Evolutionary conservation across 352 stramenopile genomes (phyloP), one percentile per base, ranked within the genome.

Genomic region (Phytopythium helicoides): DNA sequence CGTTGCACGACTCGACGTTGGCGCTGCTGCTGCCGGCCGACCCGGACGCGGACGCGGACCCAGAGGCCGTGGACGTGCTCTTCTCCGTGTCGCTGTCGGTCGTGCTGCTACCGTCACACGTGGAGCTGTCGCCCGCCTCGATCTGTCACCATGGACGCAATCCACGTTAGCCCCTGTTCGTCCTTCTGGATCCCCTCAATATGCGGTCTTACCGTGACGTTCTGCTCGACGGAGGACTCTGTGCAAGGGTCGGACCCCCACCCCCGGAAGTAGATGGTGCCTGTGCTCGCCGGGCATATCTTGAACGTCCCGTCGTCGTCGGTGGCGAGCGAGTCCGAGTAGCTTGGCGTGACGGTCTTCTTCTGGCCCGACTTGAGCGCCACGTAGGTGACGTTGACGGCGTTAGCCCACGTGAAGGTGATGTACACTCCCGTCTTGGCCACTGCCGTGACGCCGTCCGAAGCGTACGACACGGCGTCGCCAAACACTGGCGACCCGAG

Each of bases 331-430:
- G 64, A 55, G 57, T 72, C 66, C 15, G 60, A 64, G 3, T 83
- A 39, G 15, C 63, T 76, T 1, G 71, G 70, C 14, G 75, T 86
- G n/a, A 66, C 56, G 1, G 66, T 84, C 63, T 88, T 87, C 65
- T 84, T 87, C 61, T 90, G 80, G 14, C 74, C 74, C 14, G 55
- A 51, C 31, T 80, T 79, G 52, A 88, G 63, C 35, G 66, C 59
- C 26, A 86, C 56, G 62, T 77, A 90, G 18, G 80, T 90, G n/a
- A 90, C 80, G 53, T 85, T 82, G 31, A 41, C 45, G 21, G 78
- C 54, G 26, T 56, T 53, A 38, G 51, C 56, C 72, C 74, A 90
- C 8, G 73, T 61, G 22, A 90, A 72, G 23, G 68, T 70, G 46
- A 90, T 60, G 53, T 66, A 86, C 39, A 52, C 76, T 35, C 80